phyloP scores from a whole-genome alignment of 2,329 filamentous ascomycete species.

The Trichoderma atroviride region DNA sequence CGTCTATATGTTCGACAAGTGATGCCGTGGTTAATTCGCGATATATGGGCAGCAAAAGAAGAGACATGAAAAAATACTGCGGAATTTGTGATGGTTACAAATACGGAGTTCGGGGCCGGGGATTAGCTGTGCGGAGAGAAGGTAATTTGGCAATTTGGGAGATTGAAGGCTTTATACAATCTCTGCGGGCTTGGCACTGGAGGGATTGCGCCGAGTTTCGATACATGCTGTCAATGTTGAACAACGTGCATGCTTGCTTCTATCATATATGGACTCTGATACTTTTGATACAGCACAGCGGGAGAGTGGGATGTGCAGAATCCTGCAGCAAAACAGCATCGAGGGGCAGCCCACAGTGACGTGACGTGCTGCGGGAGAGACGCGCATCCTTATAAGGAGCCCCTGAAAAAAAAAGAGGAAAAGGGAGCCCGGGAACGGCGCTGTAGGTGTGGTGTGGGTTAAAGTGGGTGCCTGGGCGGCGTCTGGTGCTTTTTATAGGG shows the following conservation, averaged over 20 bases:
- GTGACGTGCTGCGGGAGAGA: not conserved
- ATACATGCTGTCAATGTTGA: no score
- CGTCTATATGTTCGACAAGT: no score
- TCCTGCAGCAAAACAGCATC: not conserved
- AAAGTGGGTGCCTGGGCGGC: not conserved
- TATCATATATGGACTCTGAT: not conserved
- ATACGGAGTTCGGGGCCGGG: conserved; percentile 18
- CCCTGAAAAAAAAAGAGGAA: conserved; percentile 1
- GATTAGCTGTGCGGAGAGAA: conserved; percentile 1
- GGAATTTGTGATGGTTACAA: not conserved
- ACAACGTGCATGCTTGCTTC: not conserved
- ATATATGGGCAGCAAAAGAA: no score
- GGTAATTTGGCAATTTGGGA: conserved; percentile 5
- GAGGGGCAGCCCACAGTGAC: conserved; percentile 1
- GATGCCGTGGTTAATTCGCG: no score
- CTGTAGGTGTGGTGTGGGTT: not conserved
- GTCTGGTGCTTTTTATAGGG: not conserved
- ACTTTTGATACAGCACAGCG: not conserved
- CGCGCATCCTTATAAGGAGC: conserved; percentile 3
- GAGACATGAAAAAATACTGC: not conserved
- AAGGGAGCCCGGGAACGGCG: not conserved
- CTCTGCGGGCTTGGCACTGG: not conserved
- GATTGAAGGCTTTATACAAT: not conserved
- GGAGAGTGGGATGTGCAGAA: not conserved
- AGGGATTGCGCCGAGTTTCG: not conserved